Conservation (phyloP, 176 grass and related monocot genomes). For the Elaeis guineensis region DNA sequence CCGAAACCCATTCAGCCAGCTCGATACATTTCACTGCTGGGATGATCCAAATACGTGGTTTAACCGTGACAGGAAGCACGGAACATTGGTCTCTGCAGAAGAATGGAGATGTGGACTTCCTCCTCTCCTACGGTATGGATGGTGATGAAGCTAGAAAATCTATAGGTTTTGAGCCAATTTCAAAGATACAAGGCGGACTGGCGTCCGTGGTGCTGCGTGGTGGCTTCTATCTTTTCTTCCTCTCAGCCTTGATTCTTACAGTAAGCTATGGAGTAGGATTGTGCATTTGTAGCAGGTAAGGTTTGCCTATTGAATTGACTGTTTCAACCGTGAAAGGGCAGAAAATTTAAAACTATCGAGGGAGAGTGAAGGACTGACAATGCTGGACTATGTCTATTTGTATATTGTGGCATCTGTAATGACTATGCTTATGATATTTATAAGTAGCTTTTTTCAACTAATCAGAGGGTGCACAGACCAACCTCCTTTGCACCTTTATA, state of each 20-base stretch:
- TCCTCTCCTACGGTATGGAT: constrained; percentile 19
- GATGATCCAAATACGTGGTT: constrained; percentile 46
- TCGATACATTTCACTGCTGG: constrained; percentile 47
- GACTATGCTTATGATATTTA: no score
- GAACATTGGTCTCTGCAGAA: constrained; percentile 37
- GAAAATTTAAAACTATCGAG: no score
- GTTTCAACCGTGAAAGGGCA: no score
- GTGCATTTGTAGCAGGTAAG: constrained; percentile 59
- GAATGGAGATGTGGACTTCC: constrained; percentile 35
- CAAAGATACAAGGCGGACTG: constrained; percentile 35
- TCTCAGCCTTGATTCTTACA: constrained; percentile 56
- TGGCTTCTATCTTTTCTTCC: constrained; percentile 72
- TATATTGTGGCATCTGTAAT: no score
- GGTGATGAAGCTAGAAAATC: neutral
- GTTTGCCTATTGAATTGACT: no score
- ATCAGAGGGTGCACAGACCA: no score
- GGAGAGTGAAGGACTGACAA: no score
- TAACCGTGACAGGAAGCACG: constrained; percentile 19
- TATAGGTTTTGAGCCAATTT: constrained; percentile 31
- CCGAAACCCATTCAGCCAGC: constrained; percentile 20
- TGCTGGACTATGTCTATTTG: no score
- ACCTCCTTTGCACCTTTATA: no score
- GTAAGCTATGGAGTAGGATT: constrained; percentile 64
- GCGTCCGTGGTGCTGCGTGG: constrained; percentile 47
- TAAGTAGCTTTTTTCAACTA: no score